Conservation (phyloP, 306 rosid species). For the Aeschynomene evenia region DNA sequence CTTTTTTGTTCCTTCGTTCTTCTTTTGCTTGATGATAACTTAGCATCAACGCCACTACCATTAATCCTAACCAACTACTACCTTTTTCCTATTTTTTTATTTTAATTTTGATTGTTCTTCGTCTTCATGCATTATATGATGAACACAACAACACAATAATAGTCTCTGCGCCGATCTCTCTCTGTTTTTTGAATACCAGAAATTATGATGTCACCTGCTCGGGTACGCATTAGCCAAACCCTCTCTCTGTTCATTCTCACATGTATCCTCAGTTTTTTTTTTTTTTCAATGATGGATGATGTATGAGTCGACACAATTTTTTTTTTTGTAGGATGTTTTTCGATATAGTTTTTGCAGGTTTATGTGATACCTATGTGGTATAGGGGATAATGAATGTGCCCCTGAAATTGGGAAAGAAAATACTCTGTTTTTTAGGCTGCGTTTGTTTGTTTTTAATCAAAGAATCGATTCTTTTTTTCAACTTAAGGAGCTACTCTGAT, state of each 20-base stretch:
- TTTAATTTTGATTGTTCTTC: background rate
- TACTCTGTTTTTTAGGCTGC: background rate
- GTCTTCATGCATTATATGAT: background rate
- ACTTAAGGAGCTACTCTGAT: too few relatives aligned
- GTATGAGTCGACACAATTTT: too few relatives aligned
- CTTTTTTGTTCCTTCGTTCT: too few relatives aligned
- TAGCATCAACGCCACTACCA: too few relatives aligned
- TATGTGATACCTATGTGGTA: background rate
- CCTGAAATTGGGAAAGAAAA: too few relatives aligned
- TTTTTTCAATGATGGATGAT: too few relatives aligned
- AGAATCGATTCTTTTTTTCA: too few relatives aligned
- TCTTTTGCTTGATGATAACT: background rate
- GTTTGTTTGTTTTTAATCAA: too few relatives aligned
- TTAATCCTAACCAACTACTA: background rate
- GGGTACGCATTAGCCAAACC: background rate
- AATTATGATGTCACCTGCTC: conserved; percentile 20
- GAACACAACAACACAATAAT: background rate
- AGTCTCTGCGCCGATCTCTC: background rate
- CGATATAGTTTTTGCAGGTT: background rate
- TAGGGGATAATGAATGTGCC: too few relatives aligned
- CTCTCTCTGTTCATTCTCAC: background rate
- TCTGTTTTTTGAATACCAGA: conserved; percentile 3
- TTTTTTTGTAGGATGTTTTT: too few relatives aligned
- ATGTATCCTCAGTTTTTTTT: too few relatives aligned
- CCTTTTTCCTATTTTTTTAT: background rate